Conservation (phyloP, 2,329 filamentous ascomycete genomes). For the Phoma herbarum region DNA sequence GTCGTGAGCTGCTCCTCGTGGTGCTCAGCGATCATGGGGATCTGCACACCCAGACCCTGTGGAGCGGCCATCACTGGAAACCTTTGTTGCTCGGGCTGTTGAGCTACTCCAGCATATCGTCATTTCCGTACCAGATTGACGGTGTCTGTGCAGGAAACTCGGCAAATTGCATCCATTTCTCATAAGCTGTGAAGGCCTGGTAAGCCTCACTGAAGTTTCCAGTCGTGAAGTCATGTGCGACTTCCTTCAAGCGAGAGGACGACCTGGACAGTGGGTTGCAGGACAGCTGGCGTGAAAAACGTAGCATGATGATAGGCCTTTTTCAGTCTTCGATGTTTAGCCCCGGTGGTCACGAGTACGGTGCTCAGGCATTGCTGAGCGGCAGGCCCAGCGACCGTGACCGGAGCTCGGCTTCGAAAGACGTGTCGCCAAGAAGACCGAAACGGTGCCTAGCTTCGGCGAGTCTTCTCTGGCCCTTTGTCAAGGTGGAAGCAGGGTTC, state of each 20-base stretch:
- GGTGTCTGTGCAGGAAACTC: neutral
- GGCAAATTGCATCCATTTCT: conserved; percentile 1
- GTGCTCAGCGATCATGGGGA: conserved; percentile 2
- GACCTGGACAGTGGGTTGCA: too few species aligned
- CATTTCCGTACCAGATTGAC: neutral
- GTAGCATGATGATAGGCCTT: neutral
- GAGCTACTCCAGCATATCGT: conserved; percentile 1
- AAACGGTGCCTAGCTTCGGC: too few species aligned
- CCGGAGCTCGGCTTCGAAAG: neutral
- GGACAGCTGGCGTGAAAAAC: neutral
- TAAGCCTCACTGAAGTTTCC: too few species aligned
- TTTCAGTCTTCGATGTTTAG: neutral
- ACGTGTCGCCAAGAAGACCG: neutral
- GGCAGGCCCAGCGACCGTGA: neutral
- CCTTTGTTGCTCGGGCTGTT: neutral
- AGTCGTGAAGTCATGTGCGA: too few species aligned
- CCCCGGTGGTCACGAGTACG: conserved; percentile 5
- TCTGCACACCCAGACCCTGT: conserved; percentile 4
- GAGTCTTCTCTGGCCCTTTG: neutral
- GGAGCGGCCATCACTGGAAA: neutral
- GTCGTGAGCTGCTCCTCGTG: neutral
- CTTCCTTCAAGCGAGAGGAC: too few species aligned
- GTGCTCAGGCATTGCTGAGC: neutral
- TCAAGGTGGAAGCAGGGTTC: neutral
- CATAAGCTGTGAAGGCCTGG: too few species aligned